These are phyloP conservation scores for Alopecurus myosuroides DNA, from an alignment of 176 grass and related monocot genomes.

Conservation along the genomic window DNA sequence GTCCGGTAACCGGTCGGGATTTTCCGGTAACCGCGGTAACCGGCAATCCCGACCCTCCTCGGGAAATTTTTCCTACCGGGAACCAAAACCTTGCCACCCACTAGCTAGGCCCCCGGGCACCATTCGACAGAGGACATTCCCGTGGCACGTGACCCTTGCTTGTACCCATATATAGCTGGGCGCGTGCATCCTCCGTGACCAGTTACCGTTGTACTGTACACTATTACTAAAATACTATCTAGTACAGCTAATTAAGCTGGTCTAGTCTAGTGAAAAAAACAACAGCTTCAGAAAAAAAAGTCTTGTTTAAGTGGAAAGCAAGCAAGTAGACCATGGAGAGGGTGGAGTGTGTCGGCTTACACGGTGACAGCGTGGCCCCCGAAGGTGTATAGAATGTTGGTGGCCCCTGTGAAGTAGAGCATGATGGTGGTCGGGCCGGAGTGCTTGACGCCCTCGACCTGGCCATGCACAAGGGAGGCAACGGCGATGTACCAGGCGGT, in stretches of 20 bases:
- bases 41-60: too few relatives aligned
- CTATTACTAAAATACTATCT: too few relatives aligned
- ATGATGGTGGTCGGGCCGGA: conserved; percentile 67
- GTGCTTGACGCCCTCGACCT: conserved; percentile 75
- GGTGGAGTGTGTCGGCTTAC: conserved; percentile 39
- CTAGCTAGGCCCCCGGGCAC: too few relatives aligned
- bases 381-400: conserved; percentile 98
- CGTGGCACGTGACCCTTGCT: not conserved
- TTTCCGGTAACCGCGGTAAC: too few relatives aligned
- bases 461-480: conserved; percentile 69
- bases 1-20: too few relatives aligned
- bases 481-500: conserved; percentile 95
- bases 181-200: not conserved
- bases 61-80: too few relatives aligned
- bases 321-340: not conserved
- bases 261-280: too few relatives aligned
- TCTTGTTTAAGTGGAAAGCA: not conserved
- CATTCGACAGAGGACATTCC: not conserved
- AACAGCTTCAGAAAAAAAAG: not conserved
- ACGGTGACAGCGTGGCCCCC: conserved; percentile 96
- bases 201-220: not conserved
- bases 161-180: not conserved
- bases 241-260: too few relatives aligned
- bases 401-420: conserved; percentile 93
- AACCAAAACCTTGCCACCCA: too few relatives aligned